Conservation (phyloP, 768 basidiomycete genomes). For the Hydnomerulius pinastri region DNA sequence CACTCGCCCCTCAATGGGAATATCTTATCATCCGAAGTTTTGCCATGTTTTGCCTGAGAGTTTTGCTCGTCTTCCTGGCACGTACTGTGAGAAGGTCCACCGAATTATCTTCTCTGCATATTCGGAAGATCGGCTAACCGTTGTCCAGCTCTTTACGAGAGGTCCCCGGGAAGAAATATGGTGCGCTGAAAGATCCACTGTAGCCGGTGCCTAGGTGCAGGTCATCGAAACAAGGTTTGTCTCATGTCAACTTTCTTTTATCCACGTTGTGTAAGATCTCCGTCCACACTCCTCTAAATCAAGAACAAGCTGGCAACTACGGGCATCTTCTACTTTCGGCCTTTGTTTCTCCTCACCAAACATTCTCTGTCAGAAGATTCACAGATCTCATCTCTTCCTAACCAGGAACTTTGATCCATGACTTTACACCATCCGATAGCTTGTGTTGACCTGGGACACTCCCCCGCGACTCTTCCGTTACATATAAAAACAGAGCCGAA, state of each 20-base stretch:
- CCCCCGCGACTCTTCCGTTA: slow-evolving; percentile 9
- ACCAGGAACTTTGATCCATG: slow-evolving; percentile 12
- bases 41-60: slow-evolving; percentile 14
- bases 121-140: slow-evolving; percentile 14
- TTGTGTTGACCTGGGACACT: slow-evolving; percentile 18
- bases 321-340: slow-evolving; percentile 10
- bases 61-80: background rate
- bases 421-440: slow-evolving; percentile 18
- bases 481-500: slow-evolving; percentile 25
- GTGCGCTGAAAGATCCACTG: slow-evolving; percentile 9
- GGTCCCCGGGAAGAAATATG: slow-evolving; percentile 20
- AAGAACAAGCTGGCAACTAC: slow-evolving; percentile 15
- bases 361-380: slow-evolving; percentile 16
- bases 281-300: slow-evolving; percentile 22
- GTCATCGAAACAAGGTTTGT: slow-evolving; percentile 31
- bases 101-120: slow-evolving; percentile 14
- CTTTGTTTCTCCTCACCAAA: slow-evolving; percentile 19
- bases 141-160: slow-evolving; percentile 13
- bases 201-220: slow-evolving; percentile 25
- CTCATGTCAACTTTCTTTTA: slow-evolving; percentile 32
- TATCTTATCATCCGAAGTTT: slow-evolving; percentile 17
- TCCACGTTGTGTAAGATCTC: slow-evolving; percentile 25
- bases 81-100: slow-evolving; percentile 23
- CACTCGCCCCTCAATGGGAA: slow-evolving; percentile 1
- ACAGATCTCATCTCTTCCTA: slow-evolving; percentile 22